Percentiles rank a stretch among this genome's conserved stretches.
Conservation (phyloP, 2,329 filamentous ascomycete species). For the Tolypocladium inflatum region DNA sequence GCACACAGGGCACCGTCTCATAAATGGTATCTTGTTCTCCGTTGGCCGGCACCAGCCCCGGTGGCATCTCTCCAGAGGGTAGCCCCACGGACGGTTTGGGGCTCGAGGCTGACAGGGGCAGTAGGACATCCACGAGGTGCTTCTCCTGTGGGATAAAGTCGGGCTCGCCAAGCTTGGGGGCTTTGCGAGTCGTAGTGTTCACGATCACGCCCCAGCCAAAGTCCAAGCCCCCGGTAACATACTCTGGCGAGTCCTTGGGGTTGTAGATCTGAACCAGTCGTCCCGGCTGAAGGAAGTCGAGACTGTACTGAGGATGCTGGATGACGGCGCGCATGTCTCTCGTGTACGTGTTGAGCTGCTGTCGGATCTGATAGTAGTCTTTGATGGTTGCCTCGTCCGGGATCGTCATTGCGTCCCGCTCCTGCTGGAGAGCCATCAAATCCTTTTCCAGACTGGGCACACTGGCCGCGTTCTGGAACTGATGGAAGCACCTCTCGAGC, state of each 20-base stretch:
- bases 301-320: constrained; percentile 78
- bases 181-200: constrained; percentile 57
- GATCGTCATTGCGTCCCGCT: constrained; percentile 65
- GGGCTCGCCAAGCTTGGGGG: constrained; percentile 56
- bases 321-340: constrained; percentile 89
- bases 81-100: constrained; percentile 31
- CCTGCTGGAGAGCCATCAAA: constrained; percentile 65
- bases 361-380: constrained; percentile 85
- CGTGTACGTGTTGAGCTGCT: constrained; percentile 73
- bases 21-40: constrained; percentile 20
- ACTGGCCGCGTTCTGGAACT: constrained; percentile 92
- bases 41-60: constrained; percentile 41
- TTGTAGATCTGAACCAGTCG: constrained; percentile 81
- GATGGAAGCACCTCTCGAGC: constrained; percentile 96
- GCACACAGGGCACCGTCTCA: constrained; percentile 61
- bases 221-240: constrained; percentile 38
- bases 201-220: constrained; percentile 94
- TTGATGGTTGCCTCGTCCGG: constrained; percentile 81
- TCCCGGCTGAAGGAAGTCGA: constrained; percentile 80
- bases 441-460: constrained; percentile 79
- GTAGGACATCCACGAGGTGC: constrained; percentile 72
- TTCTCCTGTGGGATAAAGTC: constrained; percentile 66
- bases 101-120: constrained; percentile 47
- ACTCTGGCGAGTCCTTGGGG: constrained; percentile 36
- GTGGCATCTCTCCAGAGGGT: constrained; percentile 38